These are phyloP conservation scores for Hordeum pubiflorum DNA, from an alignment of 202 grass and related monocot species.

Conservation along the genomic window DNA sequence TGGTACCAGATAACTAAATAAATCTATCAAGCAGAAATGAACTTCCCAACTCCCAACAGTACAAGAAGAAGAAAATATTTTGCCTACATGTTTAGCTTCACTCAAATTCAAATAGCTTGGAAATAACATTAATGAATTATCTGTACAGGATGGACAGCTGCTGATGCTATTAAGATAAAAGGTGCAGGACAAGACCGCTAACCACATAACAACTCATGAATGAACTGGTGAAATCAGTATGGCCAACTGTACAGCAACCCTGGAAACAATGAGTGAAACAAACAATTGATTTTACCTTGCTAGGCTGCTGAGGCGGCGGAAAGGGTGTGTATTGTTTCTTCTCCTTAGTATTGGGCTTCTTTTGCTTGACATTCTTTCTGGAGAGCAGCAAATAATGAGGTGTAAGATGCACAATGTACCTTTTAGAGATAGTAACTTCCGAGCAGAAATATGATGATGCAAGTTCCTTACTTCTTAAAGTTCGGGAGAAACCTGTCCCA, in stretches of 20 bases:
- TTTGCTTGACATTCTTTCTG: slow-evolving; percentile 97
- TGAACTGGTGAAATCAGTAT: background rate
- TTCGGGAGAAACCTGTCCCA: slow-evolving; percentile 96
- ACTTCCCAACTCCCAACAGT: background rate
- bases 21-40: background rate
- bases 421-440: background rate
- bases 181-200: background rate
- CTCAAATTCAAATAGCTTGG: background rate
- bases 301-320: slow-evolving; percentile 84
- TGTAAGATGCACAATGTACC: background rate
- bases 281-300: slow-evolving; percentile 56
- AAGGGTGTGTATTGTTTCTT: slow-evolving; percentile 98
- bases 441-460: slow-evolving; percentile 14
- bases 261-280: background rate
- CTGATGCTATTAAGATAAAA: background rate
- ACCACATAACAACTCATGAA: background rate
- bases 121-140: background rate
- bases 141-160: background rate
- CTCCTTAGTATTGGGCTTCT: slow-evolving; percentile 83
- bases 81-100: background rate
- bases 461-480: slow-evolving; percentile 81
- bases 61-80: background rate
- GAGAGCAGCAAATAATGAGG: slow-evolving; percentile 20
- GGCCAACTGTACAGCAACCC: background rate
- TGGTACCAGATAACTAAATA: slow-evolving; percentile 1